Conservation (phyloP, 2,329 filamentous ascomycete genomes). For the Monosporascus sp. region DNA sequence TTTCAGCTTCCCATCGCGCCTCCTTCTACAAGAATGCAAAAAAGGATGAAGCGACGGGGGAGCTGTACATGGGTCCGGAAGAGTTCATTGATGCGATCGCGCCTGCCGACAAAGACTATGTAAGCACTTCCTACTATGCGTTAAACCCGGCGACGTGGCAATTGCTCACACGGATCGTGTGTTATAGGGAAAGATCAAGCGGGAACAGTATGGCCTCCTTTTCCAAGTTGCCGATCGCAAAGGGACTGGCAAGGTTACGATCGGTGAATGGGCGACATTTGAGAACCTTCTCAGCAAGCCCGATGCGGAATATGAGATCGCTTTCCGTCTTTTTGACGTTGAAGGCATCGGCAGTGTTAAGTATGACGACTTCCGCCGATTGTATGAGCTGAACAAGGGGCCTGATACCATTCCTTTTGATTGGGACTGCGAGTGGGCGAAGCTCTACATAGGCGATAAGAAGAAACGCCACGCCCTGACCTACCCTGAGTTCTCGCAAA, state of each 20-base stretch:
- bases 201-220: constrained; percentile 90
- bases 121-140: constrained; percentile 43
- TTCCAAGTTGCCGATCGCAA: constrained; percentile 86
- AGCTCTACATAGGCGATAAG: constrained; percentile 85
- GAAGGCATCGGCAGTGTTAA: constrained; percentile 80
- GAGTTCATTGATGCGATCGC: constrained; percentile 90
- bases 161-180: constrained; percentile 5
- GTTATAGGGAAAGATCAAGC: constrained; percentile 88
- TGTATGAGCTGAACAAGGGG: constrained; percentile 89
- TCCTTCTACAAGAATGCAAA: constrained; percentile 73
- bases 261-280: constrained; percentile 88
- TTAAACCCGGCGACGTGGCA: neutral
- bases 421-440: constrained; percentile 96
- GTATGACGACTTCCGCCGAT: constrained; percentile 78
- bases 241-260: constrained; percentile 64
- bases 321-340: constrained; percentile 92
- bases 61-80: constrained; percentile 75
- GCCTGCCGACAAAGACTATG: constrained; percentile 83
- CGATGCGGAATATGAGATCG: constrained; percentile 97
- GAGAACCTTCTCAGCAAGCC: constrained; percentile 91
- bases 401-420: constrained; percentile 83
- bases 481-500: constrained; percentile 95
- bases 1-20: constrained; percentile 70
- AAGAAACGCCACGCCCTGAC: constrained; percentile 86
- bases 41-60: constrained; percentile 70